Evolutionary conservation across 2,329 filamentous ascomycete genomes (phyloP).

Genomic region (Xylaria arbuscula): DNA sequence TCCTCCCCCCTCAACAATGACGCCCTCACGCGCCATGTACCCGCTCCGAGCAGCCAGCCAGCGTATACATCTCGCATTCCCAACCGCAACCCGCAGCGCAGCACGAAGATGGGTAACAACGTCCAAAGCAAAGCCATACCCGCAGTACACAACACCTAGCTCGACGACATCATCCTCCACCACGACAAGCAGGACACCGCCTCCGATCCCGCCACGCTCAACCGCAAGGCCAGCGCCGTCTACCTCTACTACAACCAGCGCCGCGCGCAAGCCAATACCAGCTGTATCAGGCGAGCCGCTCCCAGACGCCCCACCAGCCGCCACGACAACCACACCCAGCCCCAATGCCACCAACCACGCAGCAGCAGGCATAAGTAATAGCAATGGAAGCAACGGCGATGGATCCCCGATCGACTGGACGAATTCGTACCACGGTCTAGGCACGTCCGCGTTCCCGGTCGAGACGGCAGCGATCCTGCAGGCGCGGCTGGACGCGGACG

Average conservation of each 20-base stretch:
- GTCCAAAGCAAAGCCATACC: slow-evolving; percentile 38
- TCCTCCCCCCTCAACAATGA: slow-evolving; percentile 1
- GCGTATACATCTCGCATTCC: slow-evolving; percentile 18
- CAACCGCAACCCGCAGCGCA: slow-evolving; percentile 6
- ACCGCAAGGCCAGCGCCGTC: slow-evolving; percentile 23
- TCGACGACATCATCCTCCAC: slow-evolving; percentile 22
- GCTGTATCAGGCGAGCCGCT: slow-evolving; percentile 47
- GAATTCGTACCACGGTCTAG: slow-evolving; percentile 83
- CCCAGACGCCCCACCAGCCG: slow-evolving; percentile 42
- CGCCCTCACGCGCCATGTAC: slow-evolving; percentile 43
- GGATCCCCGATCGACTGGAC: slow-evolving; percentile 75
- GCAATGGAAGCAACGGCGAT: slow-evolving; percentile 7
- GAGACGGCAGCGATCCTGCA: slow-evolving; percentile 77
- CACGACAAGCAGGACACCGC: slow-evolving; percentile 5
- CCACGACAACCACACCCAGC: not conserved
- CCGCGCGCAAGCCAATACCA: slow-evolving; percentile 43
- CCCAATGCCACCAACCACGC: not conserved
- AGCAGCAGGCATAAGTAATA: not conserved
- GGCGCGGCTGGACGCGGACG: slow-evolving; percentile 72
- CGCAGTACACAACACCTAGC: slow-evolving; percentile 14
- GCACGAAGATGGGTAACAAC: slow-evolving; percentile 31
- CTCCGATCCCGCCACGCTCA: slow-evolving; percentile 30
- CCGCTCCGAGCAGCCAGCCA: slow-evolving; percentile 41
- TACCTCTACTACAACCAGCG: slow-evolving; percentile 2
- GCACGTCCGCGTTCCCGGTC: slow-evolving; percentile 73